Evolutionary conservation across 805 yeast genomes (phyloP).

Genomic region (Candida chilensis): DNA sequence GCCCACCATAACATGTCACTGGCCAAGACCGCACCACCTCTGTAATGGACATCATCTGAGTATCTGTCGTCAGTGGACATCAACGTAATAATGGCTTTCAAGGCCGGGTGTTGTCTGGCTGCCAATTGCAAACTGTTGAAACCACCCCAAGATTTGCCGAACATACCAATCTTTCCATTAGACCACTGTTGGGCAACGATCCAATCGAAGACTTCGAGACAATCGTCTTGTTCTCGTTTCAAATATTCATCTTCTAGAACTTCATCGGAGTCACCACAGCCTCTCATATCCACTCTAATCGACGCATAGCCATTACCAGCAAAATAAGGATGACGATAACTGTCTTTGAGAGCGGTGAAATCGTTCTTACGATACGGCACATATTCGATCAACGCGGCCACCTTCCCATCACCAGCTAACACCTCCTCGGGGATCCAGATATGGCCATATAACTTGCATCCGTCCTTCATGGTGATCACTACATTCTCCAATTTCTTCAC

Average conservation of each 20-base stretch:
- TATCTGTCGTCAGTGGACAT: constrained; percentile 40
- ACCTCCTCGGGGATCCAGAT: constrained; percentile 33
- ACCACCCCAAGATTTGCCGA: constrained; percentile 43
- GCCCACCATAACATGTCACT: constrained; percentile 44
- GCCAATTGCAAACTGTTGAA: constrained; percentile 37
- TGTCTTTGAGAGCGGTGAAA: constrained; percentile 33
- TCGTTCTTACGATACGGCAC: constrained; percentile 36
- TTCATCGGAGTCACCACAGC: constrained; percentile 32
- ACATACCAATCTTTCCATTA: constrained; percentile 35
- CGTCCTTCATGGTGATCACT: constrained; percentile 28
- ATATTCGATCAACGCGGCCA: constrained; percentile 32
- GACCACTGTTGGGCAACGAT: constrained; percentile 29
- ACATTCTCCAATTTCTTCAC: constrained; percentile 22
- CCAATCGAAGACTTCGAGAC: constrained; percentile 33
- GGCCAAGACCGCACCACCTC: constrained; percentile 35
- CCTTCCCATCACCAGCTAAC: constrained; percentile 10
- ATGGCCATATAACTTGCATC: constrained; percentile 26
- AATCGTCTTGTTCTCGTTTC: constrained; percentile 33
- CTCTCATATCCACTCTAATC: constrained; percentile 37
- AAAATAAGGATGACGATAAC: constrained; percentile 34
- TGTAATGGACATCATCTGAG: constrained; percentile 38
- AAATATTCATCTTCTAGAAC: constrained; percentile 30
- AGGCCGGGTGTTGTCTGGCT: constrained; percentile 35
- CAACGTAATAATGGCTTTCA: constrained; percentile 30
- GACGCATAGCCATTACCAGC: constrained; percentile 38